Evolutionary conservation across 2,329 filamentous ascomycete genomes (phyloP).

Genomic region (Aurifilum marmelostoma): DNA sequence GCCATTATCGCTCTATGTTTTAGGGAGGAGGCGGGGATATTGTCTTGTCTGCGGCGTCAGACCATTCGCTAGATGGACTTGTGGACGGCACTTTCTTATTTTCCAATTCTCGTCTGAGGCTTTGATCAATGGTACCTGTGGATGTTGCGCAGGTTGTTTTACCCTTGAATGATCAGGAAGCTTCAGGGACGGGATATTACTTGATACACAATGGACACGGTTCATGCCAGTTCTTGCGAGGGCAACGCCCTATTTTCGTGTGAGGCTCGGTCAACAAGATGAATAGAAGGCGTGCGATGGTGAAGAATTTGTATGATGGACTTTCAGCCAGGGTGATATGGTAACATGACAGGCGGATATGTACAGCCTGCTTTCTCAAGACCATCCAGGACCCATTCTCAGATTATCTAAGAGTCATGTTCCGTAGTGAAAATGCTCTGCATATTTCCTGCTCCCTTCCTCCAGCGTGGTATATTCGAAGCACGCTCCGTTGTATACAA

Average conservation of each 20-base stretch:
- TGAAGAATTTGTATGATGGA: neutral
- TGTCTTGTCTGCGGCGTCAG: neutral
- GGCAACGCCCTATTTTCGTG: neutral
- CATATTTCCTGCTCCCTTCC: neutral
- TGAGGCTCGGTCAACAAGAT: neutral
- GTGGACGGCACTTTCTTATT: neutral
- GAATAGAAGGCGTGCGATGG: neutral
- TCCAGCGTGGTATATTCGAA: neutral
- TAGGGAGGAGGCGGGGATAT: neutral
- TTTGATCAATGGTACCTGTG: neutral
- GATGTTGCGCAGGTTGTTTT: neutral
- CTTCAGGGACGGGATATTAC: neutral
- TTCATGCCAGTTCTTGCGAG: neutral
- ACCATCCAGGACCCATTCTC: neutral
- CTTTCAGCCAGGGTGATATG: neutral
- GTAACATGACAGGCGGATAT: neutral
- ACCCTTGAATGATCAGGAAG: neutral
- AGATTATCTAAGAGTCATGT: neutral
- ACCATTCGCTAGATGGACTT: neutral
- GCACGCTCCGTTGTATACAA: neutral
- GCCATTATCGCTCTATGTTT: too few relatives aligned
- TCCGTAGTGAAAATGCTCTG: neutral
- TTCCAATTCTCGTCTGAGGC: neutral
- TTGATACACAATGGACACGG: conserved; percentile 1
- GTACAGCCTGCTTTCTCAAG: neutral